Percentiles rank a stretch among this genome's conserved stretches.
These are phyloP conservation scores for Alternaria ethzedia DNA, from an alignment of 2,329 filamentous ascomycete species.

Conservation along the genomic window DNA sequence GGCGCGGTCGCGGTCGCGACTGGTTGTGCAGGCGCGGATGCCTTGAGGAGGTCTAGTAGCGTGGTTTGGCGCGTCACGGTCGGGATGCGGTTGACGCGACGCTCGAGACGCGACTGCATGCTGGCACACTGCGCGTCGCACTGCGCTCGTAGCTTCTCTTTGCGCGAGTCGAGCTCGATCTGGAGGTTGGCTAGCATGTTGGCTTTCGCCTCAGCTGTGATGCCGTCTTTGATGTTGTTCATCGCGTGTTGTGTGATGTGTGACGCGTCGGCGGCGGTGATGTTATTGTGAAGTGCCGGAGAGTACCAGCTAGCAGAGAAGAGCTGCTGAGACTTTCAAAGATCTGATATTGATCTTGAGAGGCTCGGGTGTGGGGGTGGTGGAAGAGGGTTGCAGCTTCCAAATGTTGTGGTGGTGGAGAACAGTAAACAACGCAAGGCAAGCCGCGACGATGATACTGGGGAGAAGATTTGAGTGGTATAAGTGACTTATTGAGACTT, in stretches of 20 bases:
- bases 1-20: slow-evolving; percentile 12
- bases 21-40: slow-evolving; percentile 11
- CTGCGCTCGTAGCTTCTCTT: slow-evolving; percentile 84
- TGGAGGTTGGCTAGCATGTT: slow-evolving; percentile 41
- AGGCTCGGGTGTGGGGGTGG: not conserved
- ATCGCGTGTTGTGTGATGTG: slow-evolving; percentile 28
- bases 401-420: not conserved
- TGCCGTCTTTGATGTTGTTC: slow-evolving; percentile 14
- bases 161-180: slow-evolving; percentile 75
- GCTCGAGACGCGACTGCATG: slow-evolving; percentile 83
- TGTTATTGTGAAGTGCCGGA: not conserved
- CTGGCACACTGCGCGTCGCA: slow-evolving; percentile 88
- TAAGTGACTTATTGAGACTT: not conserved
- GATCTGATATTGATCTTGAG: not conserved
- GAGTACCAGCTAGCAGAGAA: not conserved
- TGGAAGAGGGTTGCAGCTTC: not conserved
- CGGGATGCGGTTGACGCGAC: slow-evolving; percentile 92
- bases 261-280: slow-evolving; percentile 21
- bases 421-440: slow-evolving; percentile 34
- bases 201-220: slow-evolving; percentile 45
- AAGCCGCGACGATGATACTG: not conserved
- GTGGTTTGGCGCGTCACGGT: slow-evolving; percentile 76
- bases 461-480: not conserved
- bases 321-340: not conserved
- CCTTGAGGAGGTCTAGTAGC: slow-evolving; percentile 77